Evolutionary conservation across 2,329 filamentous ascomycete genomes (phyloP), one percentile per base, ranked within the genome.

Genomic region (Penicillium sp.): DNA sequence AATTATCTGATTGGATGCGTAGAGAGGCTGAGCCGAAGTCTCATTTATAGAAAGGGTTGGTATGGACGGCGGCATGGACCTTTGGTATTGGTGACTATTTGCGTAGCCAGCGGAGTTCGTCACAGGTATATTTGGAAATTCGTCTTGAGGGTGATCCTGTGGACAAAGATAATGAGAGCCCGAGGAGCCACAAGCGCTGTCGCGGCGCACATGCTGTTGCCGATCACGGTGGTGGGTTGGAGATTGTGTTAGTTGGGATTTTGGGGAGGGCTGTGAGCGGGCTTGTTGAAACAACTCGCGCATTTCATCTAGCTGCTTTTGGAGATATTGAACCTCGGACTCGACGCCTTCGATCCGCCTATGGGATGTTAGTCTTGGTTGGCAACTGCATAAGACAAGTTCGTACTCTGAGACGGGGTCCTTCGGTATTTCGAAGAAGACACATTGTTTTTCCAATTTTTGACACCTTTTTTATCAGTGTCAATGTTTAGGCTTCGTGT

Each of bases 391-490:
- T 21, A 35, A 23, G n/a, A 17, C 25, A 7, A 2, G 47, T 5
- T 49, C 68, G 23, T 66, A 74, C 72, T 69, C 64, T 3, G 57
- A 58, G 9, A 64, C 52, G 2, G 70, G 68, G 43, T 73, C 70
- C 52, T 68, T 72, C 0, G 74, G 73, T 13, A 67, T 62, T 19
- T 74, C 70, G 41, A 74, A 73, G 57, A 75, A 75, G 0, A 74
- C 58, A 23, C 74, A 77, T 62, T 64, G 65, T n/a, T 73, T 75
- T 12, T 68, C 69, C 9, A 72, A 35, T 36, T 69, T 73, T 12
- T 68, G 65, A 38, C 74, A 76, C 59, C 73, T 44, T 5, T 17
- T 15, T 39, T 5, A 8, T 12, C 62, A n/a, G 9, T 29, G 33
- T 31, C 15, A 31, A 6, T 4, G 17, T 6, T 10, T n/a, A n/a